Evolutionary conservation across 352 stramenopile species (phyloP).

Genomic region (Globisporangium yorkense): DNA sequence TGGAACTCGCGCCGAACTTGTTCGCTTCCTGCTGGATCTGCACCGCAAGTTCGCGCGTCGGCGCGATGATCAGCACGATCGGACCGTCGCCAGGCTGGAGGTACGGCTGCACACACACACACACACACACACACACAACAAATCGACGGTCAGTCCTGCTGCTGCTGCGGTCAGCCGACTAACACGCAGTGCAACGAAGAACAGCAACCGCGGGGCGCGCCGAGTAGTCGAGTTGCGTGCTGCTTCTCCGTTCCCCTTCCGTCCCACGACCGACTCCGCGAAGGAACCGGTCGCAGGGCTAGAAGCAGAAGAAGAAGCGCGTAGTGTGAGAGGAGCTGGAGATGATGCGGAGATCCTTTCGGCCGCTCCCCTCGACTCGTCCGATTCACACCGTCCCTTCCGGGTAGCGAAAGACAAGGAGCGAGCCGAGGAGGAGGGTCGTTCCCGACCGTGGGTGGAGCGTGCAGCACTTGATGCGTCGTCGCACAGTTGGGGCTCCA

Average conservation of each 20-base stretch:
- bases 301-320: conserved; percentile 4
- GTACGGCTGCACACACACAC: conserved; percentile 58
- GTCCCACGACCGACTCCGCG: conserved; percentile 4
- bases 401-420: conserved; percentile 10
- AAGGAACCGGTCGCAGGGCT: conserved; percentile 7
- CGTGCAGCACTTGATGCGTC: not conserved
- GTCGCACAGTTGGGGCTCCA: not conserved
- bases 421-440: not conserved
- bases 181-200: conserved; percentile 11
- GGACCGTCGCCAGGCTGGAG: conserved; percentile 97
- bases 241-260: conserved; percentile 15
- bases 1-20: conserved; percentile 96
- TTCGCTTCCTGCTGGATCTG: conserved; percentile 99
- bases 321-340: conserved; percentile 9
- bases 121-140: conserved; percentile 13
- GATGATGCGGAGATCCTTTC: conserved; percentile 10
- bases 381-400: conserved; percentile 8
- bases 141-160: conserved; percentile 18
- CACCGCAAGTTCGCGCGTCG: conserved; percentile 97
- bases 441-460: not conserved
- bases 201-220: conserved; percentile 34
- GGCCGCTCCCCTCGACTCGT: conserved; percentile 1
- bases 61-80: conserved; percentile 97
- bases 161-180: conserved; percentile 11
- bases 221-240: conserved; percentile 40